Evolutionary conservation across 169 alveolate species (phyloP).

Genomic region (Plasmodium inui): DNA sequence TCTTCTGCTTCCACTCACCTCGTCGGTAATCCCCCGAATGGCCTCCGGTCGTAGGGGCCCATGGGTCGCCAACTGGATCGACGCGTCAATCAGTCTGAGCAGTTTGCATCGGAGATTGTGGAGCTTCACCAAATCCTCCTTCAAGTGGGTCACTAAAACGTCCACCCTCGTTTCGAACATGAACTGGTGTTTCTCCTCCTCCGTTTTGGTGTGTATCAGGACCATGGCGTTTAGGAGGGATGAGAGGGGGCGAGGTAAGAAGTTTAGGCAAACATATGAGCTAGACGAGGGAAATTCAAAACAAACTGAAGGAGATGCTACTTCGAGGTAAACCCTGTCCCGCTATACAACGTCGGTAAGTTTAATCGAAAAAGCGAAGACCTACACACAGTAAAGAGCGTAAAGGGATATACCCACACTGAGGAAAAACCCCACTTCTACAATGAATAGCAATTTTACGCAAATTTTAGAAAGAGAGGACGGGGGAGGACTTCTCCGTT

Average conservation of each 20-base stretch:
- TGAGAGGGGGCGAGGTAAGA: too few species aligned
- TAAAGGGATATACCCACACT: not conserved
- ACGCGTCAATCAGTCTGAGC: constrained; percentile 88
- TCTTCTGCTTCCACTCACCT: constrained; percentile 69
- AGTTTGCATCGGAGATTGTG: constrained; percentile 89
- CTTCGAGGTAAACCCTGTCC: not conserved
- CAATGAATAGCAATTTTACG: not conserved
- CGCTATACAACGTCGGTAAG: not conserved
- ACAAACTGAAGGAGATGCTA: not conserved
- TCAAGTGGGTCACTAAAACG: constrained; percentile 81
- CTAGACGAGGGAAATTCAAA: not conserved
- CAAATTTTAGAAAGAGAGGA: not conserved
- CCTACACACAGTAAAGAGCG: not conserved
- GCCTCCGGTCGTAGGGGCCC: constrained; percentile 96
- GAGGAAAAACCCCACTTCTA: not conserved
- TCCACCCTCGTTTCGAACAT: constrained; percentile 88
- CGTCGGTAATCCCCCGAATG: constrained; percentile 94
- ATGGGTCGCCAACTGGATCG: constrained; percentile 91
- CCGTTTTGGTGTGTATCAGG: constrained; percentile 91
- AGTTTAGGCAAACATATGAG: not conserved
- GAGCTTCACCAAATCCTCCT: constrained; percentile 80
- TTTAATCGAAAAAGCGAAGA: not conserved
- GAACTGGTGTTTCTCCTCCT: constrained; percentile 91
- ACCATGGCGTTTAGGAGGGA: constrained; percentile 87
- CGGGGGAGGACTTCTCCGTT: not conserved